Evolutionary conservation across 495 filamentous ascomycete genomes (phyloP).

Genomic region (Hyphodiscus hymeniophilus): DNA sequence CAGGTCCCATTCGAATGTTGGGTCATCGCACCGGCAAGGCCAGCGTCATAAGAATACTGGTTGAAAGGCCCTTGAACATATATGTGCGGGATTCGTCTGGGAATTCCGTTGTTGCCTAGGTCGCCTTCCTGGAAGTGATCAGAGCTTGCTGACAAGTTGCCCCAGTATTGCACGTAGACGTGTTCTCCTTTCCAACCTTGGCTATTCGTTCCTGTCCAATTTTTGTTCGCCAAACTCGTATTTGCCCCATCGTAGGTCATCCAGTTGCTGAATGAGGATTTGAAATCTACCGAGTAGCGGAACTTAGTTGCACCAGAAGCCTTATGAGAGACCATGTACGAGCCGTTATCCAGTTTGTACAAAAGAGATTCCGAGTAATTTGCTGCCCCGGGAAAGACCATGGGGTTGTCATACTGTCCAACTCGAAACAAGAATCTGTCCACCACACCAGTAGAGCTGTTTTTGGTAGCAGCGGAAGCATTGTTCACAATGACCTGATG

Average conservation of each 20-base stretch:
- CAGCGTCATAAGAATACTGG: conserved; percentile 59
- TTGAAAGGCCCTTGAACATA: conserved; percentile 61
- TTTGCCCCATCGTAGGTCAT: conserved; percentile 41
- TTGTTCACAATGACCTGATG: conserved; percentile 55
- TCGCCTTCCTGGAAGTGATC: conserved; percentile 58
- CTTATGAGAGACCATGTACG: conserved; percentile 46
- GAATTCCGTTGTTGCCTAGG: conserved; percentile 26
- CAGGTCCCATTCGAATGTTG: conserved; percentile 47
- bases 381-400: conserved; percentile 48
- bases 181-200: conserved; percentile 62
- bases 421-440: conserved; percentile 46
- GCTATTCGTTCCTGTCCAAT: conserved; percentile 52
- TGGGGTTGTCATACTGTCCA: conserved; percentile 40
- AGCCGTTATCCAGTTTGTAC: conserved; percentile 27
- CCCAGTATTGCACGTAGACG: conserved; percentile 62
- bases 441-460: neutral
- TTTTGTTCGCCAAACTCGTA: conserved; percentile 32
- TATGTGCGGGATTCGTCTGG: conserved; percentile 53
- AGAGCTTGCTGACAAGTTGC: conserved; percentile 53
- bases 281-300: conserved; percentile 57
- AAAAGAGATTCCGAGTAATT: conserved; percentile 53
- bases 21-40: conserved; percentile 46
- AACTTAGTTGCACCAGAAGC: conserved; percentile 58
- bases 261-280: conserved; percentile 53
- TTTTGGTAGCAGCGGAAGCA: conserved; percentile 21